Conservation (phyloP, 2,329 filamentous ascomycete genomes). For the Periconia sp. region DNA sequence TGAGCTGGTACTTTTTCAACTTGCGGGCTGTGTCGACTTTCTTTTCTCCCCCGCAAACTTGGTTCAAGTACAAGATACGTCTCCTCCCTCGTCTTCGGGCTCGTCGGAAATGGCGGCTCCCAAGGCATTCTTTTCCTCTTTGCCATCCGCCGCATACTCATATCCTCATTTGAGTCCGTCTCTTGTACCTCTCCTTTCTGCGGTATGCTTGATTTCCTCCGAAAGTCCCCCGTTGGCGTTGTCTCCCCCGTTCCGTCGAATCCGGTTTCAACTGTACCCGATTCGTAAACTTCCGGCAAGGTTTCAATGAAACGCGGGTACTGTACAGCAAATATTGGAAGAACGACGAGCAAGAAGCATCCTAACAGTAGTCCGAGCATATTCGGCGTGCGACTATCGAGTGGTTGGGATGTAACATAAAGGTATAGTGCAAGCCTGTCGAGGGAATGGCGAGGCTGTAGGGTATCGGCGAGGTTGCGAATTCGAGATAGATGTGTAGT, state of each 20-base stretch:
- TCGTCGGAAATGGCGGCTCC: slow-evolving; percentile 31
- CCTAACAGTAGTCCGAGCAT: slow-evolving; percentile 1
- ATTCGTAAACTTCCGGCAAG: background rate
- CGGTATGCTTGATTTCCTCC: background rate
- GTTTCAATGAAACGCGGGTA: slow-evolving; percentile 1
- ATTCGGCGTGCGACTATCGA: too few relatives aligned
- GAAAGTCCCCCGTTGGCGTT: background rate
- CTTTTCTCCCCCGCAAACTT: background rate
- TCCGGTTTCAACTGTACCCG: slow-evolving; percentile 1
- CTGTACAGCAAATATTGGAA: slow-evolving; percentile 6
- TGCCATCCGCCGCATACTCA: background rate
- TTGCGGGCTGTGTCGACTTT: background rate
- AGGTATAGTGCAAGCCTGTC: too few relatives aligned
- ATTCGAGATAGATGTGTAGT: too few relatives aligned
- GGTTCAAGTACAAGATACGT: slow-evolving; percentile 8
- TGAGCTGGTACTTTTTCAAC: background rate
- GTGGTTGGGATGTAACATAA: too few relatives aligned
- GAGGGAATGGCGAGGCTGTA: too few relatives aligned
- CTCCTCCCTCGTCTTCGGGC: slow-evolving; percentile 1
- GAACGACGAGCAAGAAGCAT: slow-evolving; percentile 1
- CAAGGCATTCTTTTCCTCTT: slow-evolving; percentile 26
- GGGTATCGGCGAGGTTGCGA: too few relatives aligned
- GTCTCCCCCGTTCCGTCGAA: slow-evolving; percentile 2
- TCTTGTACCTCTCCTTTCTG: background rate
- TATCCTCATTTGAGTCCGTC: background rate